A percentile compares a stretch with the other conserved stretches of the same genome.
These are phyloP conservation scores for Candida germanica DNA, from an alignment of 805 yeast genomes.

Conservation along the genomic window DNA sequence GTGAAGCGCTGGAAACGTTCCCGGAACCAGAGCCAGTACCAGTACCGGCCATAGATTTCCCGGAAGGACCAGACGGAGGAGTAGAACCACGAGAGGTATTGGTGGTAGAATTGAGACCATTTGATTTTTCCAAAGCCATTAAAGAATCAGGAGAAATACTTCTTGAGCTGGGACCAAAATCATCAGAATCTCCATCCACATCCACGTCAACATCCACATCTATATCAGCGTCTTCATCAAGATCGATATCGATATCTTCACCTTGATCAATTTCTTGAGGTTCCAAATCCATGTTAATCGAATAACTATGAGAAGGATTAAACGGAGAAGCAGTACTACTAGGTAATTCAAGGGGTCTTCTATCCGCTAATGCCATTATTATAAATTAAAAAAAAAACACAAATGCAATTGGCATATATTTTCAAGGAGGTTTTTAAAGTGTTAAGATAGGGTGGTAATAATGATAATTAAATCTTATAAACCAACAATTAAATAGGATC, in stretches of 20 bases:
- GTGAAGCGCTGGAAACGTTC: background rate
- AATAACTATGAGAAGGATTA: conserved; percentile 23
- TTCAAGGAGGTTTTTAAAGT: background rate
- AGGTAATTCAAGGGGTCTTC: conserved; percentile 59
- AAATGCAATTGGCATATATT: conserved; percentile 1
- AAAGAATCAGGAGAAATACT: conserved; percentile 44
- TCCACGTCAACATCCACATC: conserved; percentile 21
- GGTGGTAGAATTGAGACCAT: conserved; percentile 16
- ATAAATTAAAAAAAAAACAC: conserved; percentile 1
- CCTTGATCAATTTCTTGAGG: background rate
- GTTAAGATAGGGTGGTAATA: conserved; percentile 8
- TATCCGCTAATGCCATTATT: conserved; percentile 62
- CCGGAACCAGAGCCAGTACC: conserved; percentile 5
- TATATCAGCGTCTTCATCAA: conserved; percentile 14
- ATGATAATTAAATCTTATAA: conserved; percentile 18
- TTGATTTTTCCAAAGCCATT: conserved; percentile 25
- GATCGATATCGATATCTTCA: conserved; percentile 2
- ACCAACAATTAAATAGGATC: conserved; percentile 1
- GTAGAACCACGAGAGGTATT: conserved; percentile 32
- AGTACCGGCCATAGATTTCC: conserved; percentile 2
- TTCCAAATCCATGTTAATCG: conserved; percentile 5
- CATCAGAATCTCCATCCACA: conserved; percentile 17
- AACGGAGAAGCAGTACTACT: conserved; percentile 43
- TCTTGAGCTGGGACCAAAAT: conserved; percentile 34
- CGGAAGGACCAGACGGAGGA: conserved; percentile 18